Evolutionary conservation across 306 rosid species (phyloP), one percentile per base, ranked within the genome.

Genomic region (Oemleria cerasiformis): DNA sequence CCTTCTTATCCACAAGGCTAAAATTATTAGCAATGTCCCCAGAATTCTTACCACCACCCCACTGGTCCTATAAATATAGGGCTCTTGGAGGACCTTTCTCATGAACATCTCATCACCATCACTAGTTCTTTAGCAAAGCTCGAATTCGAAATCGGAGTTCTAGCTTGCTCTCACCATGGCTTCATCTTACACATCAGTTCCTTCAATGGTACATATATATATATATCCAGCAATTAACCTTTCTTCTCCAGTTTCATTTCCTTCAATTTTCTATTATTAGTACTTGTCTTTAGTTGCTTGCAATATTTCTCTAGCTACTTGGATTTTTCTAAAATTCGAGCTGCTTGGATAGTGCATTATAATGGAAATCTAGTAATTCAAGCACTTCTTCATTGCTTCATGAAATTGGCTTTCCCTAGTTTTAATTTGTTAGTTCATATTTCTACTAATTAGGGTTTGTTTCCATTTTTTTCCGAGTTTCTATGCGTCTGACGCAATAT

Each of bases 171-270:
- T 30, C 36, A 30, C 84, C 84, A 94, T 94, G 99, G 90, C 92
- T 82, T 83, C 96, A 82, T 81, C 97, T 76, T 78, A 80, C 79
- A 30, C 36, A 30, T 86, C 91, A 16, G 91, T 84, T 48, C 97
- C 96, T 81, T 88, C 97, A 67, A 84, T 90, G 78, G 99, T 93
- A 82, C n/a, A n/a, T n/a, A 30, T 30, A 0, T 30, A 30, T 30
- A 1, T 30, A 30, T 30, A 30, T 2, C 3, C 36, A 82, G 45
- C 44, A 21, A 36, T 36, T 6, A 60, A 36, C 44, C 8, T 8
- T 21, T 13, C 8, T 15, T 15, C 44, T 58, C 42, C 40, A 40
- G 15, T 57, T 57, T 57, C 17, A 10, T 59, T 59, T 59, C 39
- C 63, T 57, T 36, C 63, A 59, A 14, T 59, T 59, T 59, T 25